Percentiles rank a stretch among this genome's conserved stretches.
Evolutionary conservation across 352 stramenopile species (phyloP).

Genomic region (Phytophthora pinifolia): DNA sequence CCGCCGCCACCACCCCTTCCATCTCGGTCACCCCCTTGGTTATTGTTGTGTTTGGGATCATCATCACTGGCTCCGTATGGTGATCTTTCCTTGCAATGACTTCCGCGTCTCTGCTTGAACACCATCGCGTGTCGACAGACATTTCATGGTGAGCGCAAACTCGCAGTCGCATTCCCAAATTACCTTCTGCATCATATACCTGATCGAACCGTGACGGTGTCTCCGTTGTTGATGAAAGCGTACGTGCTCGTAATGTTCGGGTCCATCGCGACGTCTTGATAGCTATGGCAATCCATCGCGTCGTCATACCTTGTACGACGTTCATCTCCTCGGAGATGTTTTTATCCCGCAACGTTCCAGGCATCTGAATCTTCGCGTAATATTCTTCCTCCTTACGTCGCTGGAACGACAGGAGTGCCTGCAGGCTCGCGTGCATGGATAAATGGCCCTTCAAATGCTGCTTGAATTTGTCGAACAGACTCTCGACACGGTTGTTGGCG

Average conservation of each 20-base stretch:
- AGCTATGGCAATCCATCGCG: background rate
- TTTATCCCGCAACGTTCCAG: background rate
- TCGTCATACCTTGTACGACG: conserved; percentile 7
- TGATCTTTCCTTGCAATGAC: background rate
- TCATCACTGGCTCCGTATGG: no score
- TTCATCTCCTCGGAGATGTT: conserved; percentile 1
- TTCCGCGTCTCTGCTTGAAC: conserved; percentile 2
- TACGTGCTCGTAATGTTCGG: background rate
- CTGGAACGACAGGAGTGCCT: background rate
- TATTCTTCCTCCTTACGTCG: conserved; percentile 1
- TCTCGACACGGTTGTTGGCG: conserved; percentile 4
- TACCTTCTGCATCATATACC: conserved; percentile 6
- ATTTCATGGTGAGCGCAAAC: conserved; percentile 11
- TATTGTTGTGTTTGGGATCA: no score
- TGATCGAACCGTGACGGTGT: background rate
- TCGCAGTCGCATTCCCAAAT: conserved; percentile 8
- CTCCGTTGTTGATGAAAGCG: conserved; percentile 1
- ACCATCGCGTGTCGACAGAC: conserved; percentile 11
- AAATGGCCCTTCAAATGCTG: background rate
- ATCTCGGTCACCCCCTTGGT: no score
- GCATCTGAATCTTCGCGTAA: background rate
- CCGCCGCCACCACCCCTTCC: no score
- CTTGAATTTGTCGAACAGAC: conserved; percentile 10
- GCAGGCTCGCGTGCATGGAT: background rate
- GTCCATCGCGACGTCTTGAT: conserved; percentile 4